Base-by-base conservation (phyloP, 495 filamentous ascomycete species). In the Choiromyces venosus region DNA sequence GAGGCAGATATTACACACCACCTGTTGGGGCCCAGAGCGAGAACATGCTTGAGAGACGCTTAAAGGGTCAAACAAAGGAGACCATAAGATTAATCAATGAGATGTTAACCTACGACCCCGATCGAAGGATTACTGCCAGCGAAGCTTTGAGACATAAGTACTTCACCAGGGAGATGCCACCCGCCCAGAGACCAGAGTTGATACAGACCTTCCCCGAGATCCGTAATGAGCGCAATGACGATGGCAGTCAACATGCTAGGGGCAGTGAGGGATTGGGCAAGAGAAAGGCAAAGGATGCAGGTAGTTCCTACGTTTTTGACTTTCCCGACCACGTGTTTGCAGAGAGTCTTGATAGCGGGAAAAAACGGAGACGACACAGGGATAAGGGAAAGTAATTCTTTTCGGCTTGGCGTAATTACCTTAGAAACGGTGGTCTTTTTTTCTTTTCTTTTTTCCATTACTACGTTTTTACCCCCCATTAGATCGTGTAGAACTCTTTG, bases 181-280 rank as follows among this genome's bases (percentile, higher is more conserved):
- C 81, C 19, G 81, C 84, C 3, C 79, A 83, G 64, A 80, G 79
- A 12, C 78, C 74, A 40, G 82, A 83, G 39, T 69, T 85, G 56
- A 80, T 85, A 21, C 84, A 85, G 39, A 85, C 84, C 0, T 85
- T 84, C 68, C 84, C 83, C 4, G 84, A 85, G 72, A 78, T 84
- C 9, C 79, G 84, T 33, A 85, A 85, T 42, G 74, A 73, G 64
- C 73, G 40, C 36, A 64, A 46, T 66, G 71, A 44, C 40, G 70
- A 37, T 70, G 68, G 70, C 35, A 46, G 66, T 46, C 67, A 75
- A 37, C 71, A 75, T 42, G 73, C 74, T 70, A 69, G 72, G 64
- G 69, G 65, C 9, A 74, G 52, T 46, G 71, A 77, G 74, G 71
- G 73, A 33, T 36, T 39, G 35, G 73, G 72, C 35, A 72, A 69